Evolutionary conservation across 306 rosid species (phyloP), one percentile per base, ranked within the genome.

Genomic region (Pterocarpus santalinus): DNA sequence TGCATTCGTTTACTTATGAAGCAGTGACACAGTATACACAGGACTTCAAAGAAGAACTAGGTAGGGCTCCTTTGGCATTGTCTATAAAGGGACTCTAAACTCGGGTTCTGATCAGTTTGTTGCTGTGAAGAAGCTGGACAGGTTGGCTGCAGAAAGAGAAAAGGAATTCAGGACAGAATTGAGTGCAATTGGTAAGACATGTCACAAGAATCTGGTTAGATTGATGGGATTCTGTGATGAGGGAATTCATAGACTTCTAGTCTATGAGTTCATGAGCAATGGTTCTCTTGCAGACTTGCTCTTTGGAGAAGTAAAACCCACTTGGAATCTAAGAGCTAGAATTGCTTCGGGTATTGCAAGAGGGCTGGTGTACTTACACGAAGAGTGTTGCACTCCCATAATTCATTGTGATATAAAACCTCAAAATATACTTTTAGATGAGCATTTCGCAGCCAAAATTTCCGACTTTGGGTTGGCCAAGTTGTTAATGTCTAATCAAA

Each of bases 161-260:
- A 84, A 58, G 43, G 90, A 87, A 52, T 87, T 87, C 2, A 78
- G 15, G 35, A 78, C 80, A 7, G 90, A 87, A 70, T 51, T 81
- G 78, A 81, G 77, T n/a, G 73, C 82, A 12, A 81, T 87, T 49
- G 86, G 86, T 33, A 84, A 58, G 58, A 87, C 86, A 32, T 64
- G 60, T 47, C 90, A 87, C 80, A 87, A 56, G 33, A 87, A 87
- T 80, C 41, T 87, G 16, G 84, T 87, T 0, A 11, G 84, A 36
- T 64, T 87, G 72, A 77, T 87, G n/a, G 87, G 90, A 2, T 84
- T 77, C 35, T 87, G 90, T 73, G 86, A 84, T 2, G 86, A 87
- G 14, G 87, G 86, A 73, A 3, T 69, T 6, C 72, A 87, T 32
- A 22, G 28, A 22, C 28, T 22, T 22, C 28, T 22, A 22, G 28